phyloP scores from a whole-genome alignment of 305 asterid species.

The Plantago coronopus region DNA sequence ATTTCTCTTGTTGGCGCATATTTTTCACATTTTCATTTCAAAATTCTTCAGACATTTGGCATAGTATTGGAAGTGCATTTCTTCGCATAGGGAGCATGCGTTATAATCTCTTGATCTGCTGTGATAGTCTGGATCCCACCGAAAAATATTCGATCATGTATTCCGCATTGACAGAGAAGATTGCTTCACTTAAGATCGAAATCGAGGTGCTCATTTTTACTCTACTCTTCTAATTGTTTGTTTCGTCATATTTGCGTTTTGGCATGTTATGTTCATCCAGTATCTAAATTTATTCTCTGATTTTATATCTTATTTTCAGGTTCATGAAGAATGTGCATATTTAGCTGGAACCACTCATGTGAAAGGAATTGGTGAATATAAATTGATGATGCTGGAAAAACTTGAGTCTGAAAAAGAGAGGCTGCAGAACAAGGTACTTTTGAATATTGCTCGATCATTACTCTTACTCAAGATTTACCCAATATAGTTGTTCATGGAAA shows the following conservation, averaged over 20 bases:
- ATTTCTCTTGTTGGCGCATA: constrained; percentile 10
- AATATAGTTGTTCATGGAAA: too few species aligned
- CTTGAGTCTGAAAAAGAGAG: constrained; percentile 55
- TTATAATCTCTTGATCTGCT: constrained; percentile 65
- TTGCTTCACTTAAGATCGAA: constrained; percentile 72
- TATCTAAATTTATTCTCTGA: background rate
- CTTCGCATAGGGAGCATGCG: constrained; percentile 70
- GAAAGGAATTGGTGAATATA: constrained; percentile 41
- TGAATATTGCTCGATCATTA: constrained; percentile 2
- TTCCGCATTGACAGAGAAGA: constrained; percentile 59
- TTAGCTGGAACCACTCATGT: constrained; percentile 63
- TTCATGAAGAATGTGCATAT: constrained; percentile 54
- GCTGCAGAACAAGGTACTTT: constrained; percentile 60
- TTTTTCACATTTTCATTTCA: constrained; percentile 7
- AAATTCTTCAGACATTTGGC: constrained; percentile 33
- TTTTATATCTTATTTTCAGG: constrained; percentile 37
- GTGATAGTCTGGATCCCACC: constrained; percentile 75
- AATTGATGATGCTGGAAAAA: constrained; percentile 43
- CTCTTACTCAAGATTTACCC: background rate
- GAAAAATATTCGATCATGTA: constrained; percentile 63
- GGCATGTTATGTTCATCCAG: background rate
- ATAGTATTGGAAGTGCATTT: constrained; percentile 53
- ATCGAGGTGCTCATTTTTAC: constrained; percentile 48
- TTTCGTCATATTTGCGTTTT: background rate
- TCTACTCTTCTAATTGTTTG: background rate